Conservation (phyloP, 1,284 basidiomycete genomes). For the Gomphus bonarii region DNA sequence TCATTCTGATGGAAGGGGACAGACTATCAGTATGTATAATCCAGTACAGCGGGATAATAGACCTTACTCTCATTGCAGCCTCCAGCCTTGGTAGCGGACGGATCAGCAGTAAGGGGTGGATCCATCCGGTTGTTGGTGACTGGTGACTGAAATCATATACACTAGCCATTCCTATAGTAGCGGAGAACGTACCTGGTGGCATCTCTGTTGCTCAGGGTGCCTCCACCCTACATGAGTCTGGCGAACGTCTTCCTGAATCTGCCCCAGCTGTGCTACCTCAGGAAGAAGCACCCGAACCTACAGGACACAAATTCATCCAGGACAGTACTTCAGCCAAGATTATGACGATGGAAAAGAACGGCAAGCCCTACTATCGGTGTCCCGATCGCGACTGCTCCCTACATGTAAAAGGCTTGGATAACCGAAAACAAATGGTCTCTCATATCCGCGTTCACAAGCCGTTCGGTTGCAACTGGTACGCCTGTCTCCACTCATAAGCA, state of each 20-base stretch:
- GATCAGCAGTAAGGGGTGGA: too few relatives aligned
- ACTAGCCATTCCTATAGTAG: too few relatives aligned
- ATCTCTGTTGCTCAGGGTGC: not conserved
- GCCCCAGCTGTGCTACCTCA: not conserved
- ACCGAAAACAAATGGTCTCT: not conserved
- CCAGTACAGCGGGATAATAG: too few relatives aligned
- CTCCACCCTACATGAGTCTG: not conserved
- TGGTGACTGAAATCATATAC: too few relatives aligned
- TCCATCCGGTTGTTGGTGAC: too few relatives aligned
- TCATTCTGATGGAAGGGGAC: too few relatives aligned
- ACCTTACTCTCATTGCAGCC: too few relatives aligned
- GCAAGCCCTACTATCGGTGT: not conserved
- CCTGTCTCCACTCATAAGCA: not conserved
- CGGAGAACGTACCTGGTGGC: too few relatives aligned
- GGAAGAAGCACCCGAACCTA: not conserved
- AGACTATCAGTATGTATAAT: too few relatives aligned
- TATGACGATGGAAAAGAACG: not conserved
- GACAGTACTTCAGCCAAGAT: not conserved
- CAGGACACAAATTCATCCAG: not conserved
- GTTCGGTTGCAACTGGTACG: not conserved
- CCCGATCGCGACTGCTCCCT: not conserved
- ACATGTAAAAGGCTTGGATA: not conserved
- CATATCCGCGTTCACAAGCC: not conserved
- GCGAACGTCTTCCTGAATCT: not conserved
- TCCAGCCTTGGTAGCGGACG: too few relatives aligned